These are phyloP conservation scores for Sesbania bispinosa DNA, from an alignment of 306 rosid species.

Conservation along the genomic window DNA sequence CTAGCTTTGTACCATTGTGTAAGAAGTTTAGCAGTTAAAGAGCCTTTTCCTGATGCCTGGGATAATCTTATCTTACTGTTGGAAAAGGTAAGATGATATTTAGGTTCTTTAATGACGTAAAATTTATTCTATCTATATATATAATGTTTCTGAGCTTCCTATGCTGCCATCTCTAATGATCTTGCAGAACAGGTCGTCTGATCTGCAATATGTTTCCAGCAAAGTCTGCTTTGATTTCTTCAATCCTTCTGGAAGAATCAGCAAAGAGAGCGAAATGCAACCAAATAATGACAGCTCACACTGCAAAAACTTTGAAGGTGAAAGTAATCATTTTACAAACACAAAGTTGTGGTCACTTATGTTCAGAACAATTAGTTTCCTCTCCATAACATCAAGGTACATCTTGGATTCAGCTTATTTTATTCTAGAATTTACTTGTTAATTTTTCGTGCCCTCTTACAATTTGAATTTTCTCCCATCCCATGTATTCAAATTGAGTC, in stretches of 20 bases:
- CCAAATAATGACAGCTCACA: conserved; percentile 23
- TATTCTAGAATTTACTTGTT: neutral
- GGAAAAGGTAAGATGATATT: conserved; percentile 62
- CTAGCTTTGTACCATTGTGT: conserved; percentile 92
- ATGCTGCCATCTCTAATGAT: conserved; percentile 27
- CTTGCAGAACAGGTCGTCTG: conserved; percentile 79
- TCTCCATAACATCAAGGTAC: conserved; percentile 79
- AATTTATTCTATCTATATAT: neutral
- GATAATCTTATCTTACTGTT: conserved; percentile 73
- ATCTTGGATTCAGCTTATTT: conserved; percentile 20
- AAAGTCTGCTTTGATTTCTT: conserved; percentile 46
- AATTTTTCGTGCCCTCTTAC: neutral
- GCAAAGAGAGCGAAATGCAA: conserved; percentile 22
- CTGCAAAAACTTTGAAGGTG: conserved; percentile 23
- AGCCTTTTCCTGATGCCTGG: conserved; percentile 94
- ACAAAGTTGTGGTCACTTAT: conserved; percentile 62
- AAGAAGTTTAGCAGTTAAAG: conserved; percentile 85
- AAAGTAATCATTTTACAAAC: conserved; percentile 25
- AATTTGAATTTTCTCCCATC: neutral
- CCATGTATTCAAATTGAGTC: conserved; percentile 2
- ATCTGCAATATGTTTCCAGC: conserved; percentile 34
- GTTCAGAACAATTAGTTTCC: conserved; percentile 68
- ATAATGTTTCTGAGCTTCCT: conserved; percentile 9
- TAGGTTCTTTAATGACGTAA: neutral
- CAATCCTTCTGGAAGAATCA: conserved; percentile 39